Evolutionary conservation across 2,329 filamentous ascomycete species (phyloP), one percentile per base, ranked within the genome.

Genomic region (Cercospora canescens): DNA sequence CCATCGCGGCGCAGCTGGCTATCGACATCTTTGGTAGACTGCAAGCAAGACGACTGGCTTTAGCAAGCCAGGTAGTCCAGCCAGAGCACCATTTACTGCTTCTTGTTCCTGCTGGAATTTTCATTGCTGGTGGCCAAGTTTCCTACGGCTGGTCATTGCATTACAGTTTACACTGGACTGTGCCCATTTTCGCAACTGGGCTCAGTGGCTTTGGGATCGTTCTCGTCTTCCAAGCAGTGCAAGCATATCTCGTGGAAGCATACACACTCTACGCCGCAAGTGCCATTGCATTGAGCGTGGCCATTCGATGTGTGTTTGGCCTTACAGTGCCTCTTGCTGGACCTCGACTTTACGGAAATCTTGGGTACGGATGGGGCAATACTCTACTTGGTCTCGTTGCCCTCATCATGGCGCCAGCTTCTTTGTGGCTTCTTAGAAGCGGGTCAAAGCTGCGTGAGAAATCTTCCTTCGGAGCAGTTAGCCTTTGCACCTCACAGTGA

Each of bases 151-250:
- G 79, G 56, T 78, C 74, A 71, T 30, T 75, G 26, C 70, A 77
- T 30, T 76, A 16, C 16, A 57, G 52, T 1, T 41, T 68, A 18
- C 62, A 59, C 28, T 66, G 69, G 67, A 76, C 84, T 56, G 77
- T 82, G 3, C 81, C 83, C 0, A 80, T 85, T 5, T 68, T 85
- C 21, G 83, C 81, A 2, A 81, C 80, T 0, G 76, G 79, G 0
- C 77, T 85, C 24, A 84, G 82, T 76, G 83, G 82, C 0, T 83
- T 79, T 76, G 80, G 78, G 3, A 83, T 84, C 67, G 83, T 83
- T 64, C 81, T 80, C 2, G 74, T 84, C 0, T 83, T 84, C 39
- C 74, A 84, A 0, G 83, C 82, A 78, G 81, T 82, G 1, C 77
- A 83, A 48, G 81, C 79, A 12, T 85, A 83, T 67, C 81, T 81